A percentile compares a stretch with the other conserved stretches of the same genome.
phyloP scores from a whole-genome alignment of 768 basidiomycete genomes.

The Pholiota microspora region DNA sequence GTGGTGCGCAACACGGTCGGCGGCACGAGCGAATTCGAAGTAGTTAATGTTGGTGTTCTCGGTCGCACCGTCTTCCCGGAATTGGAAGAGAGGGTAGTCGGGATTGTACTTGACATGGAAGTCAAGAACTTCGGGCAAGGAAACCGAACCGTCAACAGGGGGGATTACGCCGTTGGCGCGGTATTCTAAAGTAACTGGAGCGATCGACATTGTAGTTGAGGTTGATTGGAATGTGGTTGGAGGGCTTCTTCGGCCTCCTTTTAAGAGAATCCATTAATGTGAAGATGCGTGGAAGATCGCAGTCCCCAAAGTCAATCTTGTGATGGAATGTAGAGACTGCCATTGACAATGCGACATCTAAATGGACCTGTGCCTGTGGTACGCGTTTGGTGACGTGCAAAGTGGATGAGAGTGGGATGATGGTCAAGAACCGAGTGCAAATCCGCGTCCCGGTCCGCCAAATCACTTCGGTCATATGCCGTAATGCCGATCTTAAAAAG shows the following conservation, averaged over 20 bases:
- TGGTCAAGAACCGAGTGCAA: neutral
- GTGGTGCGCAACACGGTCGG: slow-evolving; percentile 38
- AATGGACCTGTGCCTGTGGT: neutral
- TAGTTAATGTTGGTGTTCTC: slow-evolving; percentile 30
- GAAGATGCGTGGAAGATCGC: neutral
- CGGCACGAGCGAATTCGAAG: slow-evolving; percentile 44
- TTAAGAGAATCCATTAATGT: neutral
- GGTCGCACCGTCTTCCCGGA: slow-evolving; percentile 18
- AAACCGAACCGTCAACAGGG: slow-evolving; percentile 31
- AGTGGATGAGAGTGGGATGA: no score
- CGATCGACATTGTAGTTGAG: neutral
- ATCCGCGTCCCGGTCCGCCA: neutral
- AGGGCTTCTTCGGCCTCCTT: neutral
- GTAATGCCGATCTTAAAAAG: neutral
- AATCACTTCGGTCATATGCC: neutral
- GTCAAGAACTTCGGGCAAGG: slow-evolving; percentile 29
- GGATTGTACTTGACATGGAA: slow-evolving; percentile 34
- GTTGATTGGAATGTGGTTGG: neutral
- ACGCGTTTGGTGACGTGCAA: neutral
- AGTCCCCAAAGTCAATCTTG: neutral
- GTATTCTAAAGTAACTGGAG: neutral
- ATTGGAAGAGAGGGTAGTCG: slow-evolving; percentile 27
- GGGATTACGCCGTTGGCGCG: slow-evolving; percentile 14
- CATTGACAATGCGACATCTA: neutral
- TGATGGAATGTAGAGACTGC: neutral